Base-by-base conservation (phyloP, 371 early-diverging fungal genomes). In the Batkoa obscura region DNA sequence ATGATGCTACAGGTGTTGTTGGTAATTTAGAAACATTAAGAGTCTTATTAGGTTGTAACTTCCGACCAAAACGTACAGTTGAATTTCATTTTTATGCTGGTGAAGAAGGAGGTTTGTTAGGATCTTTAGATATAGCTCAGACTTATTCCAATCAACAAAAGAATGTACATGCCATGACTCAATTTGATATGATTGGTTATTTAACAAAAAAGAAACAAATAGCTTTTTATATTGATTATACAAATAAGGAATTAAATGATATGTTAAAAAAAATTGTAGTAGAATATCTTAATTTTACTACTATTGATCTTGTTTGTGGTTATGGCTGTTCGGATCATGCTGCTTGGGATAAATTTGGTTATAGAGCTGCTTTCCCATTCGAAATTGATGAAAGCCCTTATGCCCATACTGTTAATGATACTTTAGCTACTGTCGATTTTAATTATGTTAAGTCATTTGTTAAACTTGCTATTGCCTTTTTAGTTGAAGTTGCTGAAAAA, bases 1-100 rank as follows among this genome's bases (percentile, higher is more conserved):
- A 91, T 60, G 87, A 89, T 70, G 93, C 88, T 36, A 80, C 83
- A 51, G 96, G 96, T 13, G 81, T 84, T 0, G 78, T 80, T 2
- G 85, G 90, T 0, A 86, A 87, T 45, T 69, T 93, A 43, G 94
- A 94, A 66, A 79, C 88, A 30, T 81, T 89, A 75, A 76, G 86
- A 33, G 73, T 66, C 38, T 63, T 92, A 1, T 71, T 90, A 35
- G 58, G 71, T 8, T 72, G 69, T 37, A 80, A 76, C 0, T 87
- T 90, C 65, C 70, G 68, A 32, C 93, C 92, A n/a, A 62, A 72
- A 38, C 72, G 85, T 51, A 77, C 92, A 17, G 81, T 96, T 37
- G 94, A 94, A 63, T 93, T 94, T 75, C 94, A 94, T 68, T 96
- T 89, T 86, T 94, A 88, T 60, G 79, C 87, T 56, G 90, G 76